phyloP scores from a whole-genome alignment of 345 rosid species.

The Luvunga scandens region DNA sequence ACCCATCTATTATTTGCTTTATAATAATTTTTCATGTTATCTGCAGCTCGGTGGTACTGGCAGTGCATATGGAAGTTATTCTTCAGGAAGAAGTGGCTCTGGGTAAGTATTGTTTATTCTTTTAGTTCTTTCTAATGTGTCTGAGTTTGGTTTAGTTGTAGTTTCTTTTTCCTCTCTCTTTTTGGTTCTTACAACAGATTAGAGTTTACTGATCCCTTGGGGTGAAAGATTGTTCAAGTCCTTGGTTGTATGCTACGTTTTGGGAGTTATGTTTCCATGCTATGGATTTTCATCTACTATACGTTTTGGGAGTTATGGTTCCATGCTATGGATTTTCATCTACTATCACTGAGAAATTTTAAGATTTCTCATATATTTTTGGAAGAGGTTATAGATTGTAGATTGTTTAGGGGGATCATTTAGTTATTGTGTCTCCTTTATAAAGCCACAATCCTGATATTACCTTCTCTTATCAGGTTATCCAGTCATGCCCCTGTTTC shows the following conservation, averaged over 20 bases:
- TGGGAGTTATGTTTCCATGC: constrained; percentile 13
- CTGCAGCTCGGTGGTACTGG: constrained; percentile 70
- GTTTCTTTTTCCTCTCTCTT: background rate
- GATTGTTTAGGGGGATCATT: constrained; percentile 3
- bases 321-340: constrained; percentile 4
- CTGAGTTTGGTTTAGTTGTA: background rate
- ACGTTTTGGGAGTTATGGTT: constrained; percentile 9
- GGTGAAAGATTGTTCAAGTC: background rate
- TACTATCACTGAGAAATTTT: background rate
- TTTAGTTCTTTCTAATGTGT: background rate
- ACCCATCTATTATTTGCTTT: background rate
- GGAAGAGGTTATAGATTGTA: background rate
- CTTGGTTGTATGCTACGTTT: background rate
- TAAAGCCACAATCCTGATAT: constrained; percentile 29
- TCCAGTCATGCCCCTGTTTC: constrained; percentile 75
- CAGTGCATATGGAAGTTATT: constrained; percentile 75
- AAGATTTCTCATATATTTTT: background rate
- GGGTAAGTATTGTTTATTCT: constrained; percentile 58
- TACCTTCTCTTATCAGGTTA: constrained; percentile 70
- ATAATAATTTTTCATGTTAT: constrained; percentile 17
- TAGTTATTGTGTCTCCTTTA: constrained; percentile 7
- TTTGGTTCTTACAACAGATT: background rate
- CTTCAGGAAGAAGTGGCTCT: constrained; percentile 74
- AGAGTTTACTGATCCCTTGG: background rate
- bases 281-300: background rate